phyloP scores from a whole-genome alignment of 2,329 filamentous ascomycete genomes.

The Fusarium haematococcum region DNA sequence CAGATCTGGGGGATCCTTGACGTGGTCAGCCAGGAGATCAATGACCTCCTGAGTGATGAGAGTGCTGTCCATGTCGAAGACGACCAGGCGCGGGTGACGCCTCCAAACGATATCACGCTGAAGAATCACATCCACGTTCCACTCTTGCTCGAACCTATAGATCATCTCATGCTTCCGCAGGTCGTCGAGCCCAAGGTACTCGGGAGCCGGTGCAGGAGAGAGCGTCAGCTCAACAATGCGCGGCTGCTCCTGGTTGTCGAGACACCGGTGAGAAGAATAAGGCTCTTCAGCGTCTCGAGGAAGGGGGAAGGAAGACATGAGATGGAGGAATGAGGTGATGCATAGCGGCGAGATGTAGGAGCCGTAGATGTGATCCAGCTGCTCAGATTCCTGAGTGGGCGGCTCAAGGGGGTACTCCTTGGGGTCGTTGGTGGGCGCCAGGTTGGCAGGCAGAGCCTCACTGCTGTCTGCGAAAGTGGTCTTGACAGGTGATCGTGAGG shows the following conservation, averaged over 20 bases:
- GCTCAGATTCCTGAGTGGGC: constrained; percentile 64
- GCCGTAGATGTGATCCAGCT: constrained; percentile 74
- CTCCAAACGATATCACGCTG: constrained; percentile 80
- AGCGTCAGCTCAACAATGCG: constrained; percentile 75
- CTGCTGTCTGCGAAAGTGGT: constrained; percentile 46
- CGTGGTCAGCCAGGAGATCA: constrained; percentile 88
- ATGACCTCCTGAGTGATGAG: constrained; percentile 98
- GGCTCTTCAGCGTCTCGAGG: constrained; percentile 63
- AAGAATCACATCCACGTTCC: constrained; percentile 87
- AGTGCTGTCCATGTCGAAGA: constrained; percentile 99
- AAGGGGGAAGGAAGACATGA: constrained; percentile 72
- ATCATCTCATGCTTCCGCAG: constrained; percentile 84
- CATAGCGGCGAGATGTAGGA: constrained; percentile 74
- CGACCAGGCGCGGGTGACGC: constrained; percentile 84
- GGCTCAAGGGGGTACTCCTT: constrained; percentile 72
- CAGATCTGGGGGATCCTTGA: constrained; percentile 76
- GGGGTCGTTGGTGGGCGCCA: constrained; percentile 69
- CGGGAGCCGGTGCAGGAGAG: constrained; percentile 68
- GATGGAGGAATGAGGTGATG: constrained; percentile 73
- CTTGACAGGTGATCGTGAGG: constrained; percentile 47
- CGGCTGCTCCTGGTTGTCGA: constrained; percentile 70
- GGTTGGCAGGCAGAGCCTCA: constrained; percentile 60
- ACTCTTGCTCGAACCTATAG: constrained; percentile 86
- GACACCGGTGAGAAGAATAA: constrained; percentile 72
- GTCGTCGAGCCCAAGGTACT: constrained; percentile 75